Base-by-base conservation (phyloP, 257 asterid species). In the Thymus quinquecostatus region DNA sequence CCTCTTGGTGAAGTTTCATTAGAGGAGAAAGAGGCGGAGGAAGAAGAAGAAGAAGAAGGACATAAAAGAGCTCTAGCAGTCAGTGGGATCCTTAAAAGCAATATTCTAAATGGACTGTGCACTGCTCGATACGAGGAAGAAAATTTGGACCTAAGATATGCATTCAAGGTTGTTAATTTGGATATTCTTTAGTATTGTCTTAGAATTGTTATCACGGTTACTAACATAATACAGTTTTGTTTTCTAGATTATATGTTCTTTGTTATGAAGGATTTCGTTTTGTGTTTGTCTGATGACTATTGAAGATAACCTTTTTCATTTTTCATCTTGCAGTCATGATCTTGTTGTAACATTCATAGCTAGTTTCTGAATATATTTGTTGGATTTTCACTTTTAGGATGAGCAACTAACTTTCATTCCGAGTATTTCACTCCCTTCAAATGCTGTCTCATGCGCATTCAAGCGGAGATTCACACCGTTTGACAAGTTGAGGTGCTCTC, bases 361-460 rank as follows among this genome's bases (percentile, higher is more conserved):
- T 53, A 44, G 33, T 79, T 72, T 73, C 44, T 51, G 54, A 68
- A 29, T 70, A 68, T 59, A 5, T 69, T 72, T 75, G 30, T 74
- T 53, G 13, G 29, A 43, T 66, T 71, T 50, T 51, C 13, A 34
- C 32, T 40, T 77, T 69, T 78, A 92, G 98, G 98, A 93, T 79
- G 95, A 85, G 90, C 92, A 94, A 86, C 50, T 94, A 91, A 65
- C 96, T 12, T 84, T 94, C 79, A 76, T 89, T 82, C 98, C 98
- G 1, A 85, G 83, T 71, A 79, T 94, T 64, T 86, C 89, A 61
- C 76, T 94, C 82, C 98, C 98, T 57, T 91, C 97, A 56, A 89
- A 94, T 77, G 87, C 85, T 29, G 0, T 94, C 14, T 84, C 95
- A 36, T 85, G 90, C 76, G 88, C 96, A 68, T 91, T 93, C 75